Conservation (phyloP, 2,329 filamentous ascomycete genomes). For the Phaeosphaeria sp. region DNA sequence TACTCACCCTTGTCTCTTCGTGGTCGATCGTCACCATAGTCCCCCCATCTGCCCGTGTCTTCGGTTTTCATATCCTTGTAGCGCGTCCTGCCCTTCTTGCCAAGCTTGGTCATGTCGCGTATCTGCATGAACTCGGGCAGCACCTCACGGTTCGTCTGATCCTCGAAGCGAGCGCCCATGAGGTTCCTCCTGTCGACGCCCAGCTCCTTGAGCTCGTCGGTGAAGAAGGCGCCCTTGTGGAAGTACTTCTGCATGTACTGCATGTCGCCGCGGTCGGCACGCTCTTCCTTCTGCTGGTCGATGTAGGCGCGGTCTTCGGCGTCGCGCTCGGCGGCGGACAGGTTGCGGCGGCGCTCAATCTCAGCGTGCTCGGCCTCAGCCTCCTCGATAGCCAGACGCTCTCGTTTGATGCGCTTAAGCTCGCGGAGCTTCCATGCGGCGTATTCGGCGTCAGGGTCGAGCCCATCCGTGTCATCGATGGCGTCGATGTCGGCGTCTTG, state of each 20-base stretch:
- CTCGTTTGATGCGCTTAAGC: constrained; percentile 84
- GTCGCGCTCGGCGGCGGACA: constrained; percentile 84
- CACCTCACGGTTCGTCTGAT: constrained; percentile 80
- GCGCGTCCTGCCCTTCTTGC: constrained; percentile 87
- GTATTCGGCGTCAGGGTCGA: constrained; percentile 86
- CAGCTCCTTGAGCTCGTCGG: constrained; percentile 76
- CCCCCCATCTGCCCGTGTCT: constrained; percentile 88
- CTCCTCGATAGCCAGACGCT: constrained; percentile 82
- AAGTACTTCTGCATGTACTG: constrained; percentile 94
- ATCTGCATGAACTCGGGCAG: constrained; percentile 92
- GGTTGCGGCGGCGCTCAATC: constrained; percentile 83
- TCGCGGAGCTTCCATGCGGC: constrained; percentile 95
- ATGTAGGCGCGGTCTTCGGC: constrained; percentile 84
- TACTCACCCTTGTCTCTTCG: constrained; percentile 49
- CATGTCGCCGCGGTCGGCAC: constrained; percentile 78
- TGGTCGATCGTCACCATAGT: constrained; percentile 60
- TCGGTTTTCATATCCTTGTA: constrained; percentile 89
- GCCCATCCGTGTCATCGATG: constrained; percentile 86
- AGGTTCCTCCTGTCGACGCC: constrained; percentile 82
- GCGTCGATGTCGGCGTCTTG: constrained; percentile 72
- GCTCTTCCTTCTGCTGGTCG: constrained; percentile 78
- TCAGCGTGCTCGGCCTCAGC: constrained; percentile 87
- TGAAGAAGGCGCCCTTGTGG: constrained; percentile 96
- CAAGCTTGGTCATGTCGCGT: constrained; percentile 90
- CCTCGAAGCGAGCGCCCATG: constrained; percentile 86